These are phyloP conservation scores for Diaporthe amygdali DNA, from an alignment of 2,329 filamentous ascomycete genomes.

Conservation along the genomic window DNA sequence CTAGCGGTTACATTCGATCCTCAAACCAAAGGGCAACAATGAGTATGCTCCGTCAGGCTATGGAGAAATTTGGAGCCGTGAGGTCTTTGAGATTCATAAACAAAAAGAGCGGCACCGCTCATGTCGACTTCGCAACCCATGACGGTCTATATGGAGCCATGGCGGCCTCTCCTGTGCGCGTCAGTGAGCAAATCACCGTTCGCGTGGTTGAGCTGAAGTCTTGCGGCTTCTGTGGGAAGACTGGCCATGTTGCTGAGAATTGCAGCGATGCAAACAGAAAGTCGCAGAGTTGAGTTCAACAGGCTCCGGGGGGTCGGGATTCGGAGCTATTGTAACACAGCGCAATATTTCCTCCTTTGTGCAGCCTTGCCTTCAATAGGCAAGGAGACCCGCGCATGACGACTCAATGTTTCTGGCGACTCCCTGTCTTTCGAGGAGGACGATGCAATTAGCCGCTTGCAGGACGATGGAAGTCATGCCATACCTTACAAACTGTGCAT, in stretches of 20 bases:
- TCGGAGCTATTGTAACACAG: background rate
- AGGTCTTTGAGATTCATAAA: background rate
- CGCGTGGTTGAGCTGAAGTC: background rate
- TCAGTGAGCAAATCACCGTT: background rate
- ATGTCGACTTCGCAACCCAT: background rate
- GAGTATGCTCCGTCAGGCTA: background rate
- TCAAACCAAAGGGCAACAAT: background rate
- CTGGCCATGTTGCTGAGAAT: background rate
- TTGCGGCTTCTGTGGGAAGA: background rate
- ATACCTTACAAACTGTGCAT: background rate
- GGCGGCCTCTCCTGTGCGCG: background rate
- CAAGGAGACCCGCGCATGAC: background rate
- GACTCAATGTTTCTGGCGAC: background rate
- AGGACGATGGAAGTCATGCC: no score
- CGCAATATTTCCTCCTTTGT: no score
- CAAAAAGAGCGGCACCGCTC: background rate
- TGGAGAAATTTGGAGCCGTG: constrained; percentile 13
- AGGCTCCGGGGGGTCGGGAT: no score
- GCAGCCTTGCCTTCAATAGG: no score
- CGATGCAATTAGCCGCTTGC: background rate
- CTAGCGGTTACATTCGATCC: background rate
- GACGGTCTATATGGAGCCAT: background rate
- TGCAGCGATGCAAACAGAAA: background rate
- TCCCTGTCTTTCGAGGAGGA: background rate
- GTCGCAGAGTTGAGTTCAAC: background rate